Conservation (phyloP, 2,329 filamentous ascomycete genomes). For the Helicocarpus griseus region DNA sequence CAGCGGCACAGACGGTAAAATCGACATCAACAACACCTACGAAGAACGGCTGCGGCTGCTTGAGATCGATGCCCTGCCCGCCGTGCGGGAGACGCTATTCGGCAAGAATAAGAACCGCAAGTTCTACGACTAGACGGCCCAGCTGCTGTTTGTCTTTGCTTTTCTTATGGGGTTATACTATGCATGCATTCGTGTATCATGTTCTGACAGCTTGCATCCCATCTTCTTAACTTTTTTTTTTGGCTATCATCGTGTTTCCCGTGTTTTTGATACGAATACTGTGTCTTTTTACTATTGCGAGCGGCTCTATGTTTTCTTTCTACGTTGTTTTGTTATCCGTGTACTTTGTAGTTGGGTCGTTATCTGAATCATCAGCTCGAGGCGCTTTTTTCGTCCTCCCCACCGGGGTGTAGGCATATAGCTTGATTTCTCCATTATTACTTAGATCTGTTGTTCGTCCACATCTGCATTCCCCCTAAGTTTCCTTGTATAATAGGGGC, state of each 20-base stretch:
- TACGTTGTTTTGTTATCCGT: not conserved
- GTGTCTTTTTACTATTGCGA: not conserved
- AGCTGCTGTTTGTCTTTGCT: not conserved
- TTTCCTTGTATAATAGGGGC: not conserved
- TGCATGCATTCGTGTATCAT: not conserved
- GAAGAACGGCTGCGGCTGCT: constrained; percentile 82
- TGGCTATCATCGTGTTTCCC: not conserved
- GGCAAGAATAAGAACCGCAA: constrained; percentile 92
- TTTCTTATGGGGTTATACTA: not conserved
- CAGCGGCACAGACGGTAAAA: constrained; percentile 77
- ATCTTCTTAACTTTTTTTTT: not conserved
- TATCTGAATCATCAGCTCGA: not conserved
- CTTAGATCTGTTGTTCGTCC: not conserved
- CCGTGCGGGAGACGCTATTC: constrained; percentile 77
- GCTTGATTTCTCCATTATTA: not conserved
- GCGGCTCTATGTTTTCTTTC: not conserved
- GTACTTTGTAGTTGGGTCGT: not conserved
- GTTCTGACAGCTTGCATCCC: not conserved
- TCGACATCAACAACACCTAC: constrained; percentile 97
- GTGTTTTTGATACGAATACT: not conserved
- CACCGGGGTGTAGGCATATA: not conserved
- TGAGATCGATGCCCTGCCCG: constrained; percentile 73
- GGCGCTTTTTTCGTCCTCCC: not conserved
- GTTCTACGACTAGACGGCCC: constrained; percentile 68
- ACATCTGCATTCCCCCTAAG: not conserved